Evolutionary conservation across 768 basidiomycete species (phyloP), one percentile per base, ranked within the genome.

Genomic region (Ramaria sp.): DNA sequence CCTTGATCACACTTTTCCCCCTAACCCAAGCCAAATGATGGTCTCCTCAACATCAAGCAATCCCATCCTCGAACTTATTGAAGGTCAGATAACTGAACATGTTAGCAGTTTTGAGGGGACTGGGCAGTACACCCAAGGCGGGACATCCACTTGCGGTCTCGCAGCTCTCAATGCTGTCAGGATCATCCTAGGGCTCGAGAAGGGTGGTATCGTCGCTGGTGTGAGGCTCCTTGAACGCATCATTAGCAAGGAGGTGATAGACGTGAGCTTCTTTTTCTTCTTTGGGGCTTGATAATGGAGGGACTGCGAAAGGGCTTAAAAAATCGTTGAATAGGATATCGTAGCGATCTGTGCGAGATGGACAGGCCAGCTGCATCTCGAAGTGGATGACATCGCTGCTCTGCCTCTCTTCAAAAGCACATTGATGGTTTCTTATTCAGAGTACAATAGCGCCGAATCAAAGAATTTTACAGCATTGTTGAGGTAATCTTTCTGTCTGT

Each of bases 91-190:
- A 7, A 10, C 51, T 20, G 24, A 28, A 15, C 25, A 27, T 12
- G 41, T 57, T 20, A 56, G 55, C 20, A 53, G 55, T 1, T 71
- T 75, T 57, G 64, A 61, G 5, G 77, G 80, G 16, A 72, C 77
- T 13, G 77, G 82, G 43, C 83, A 84, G 58, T 85, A 83, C 51
- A 56, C 54, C 1, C 66, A 65, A n/a, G 69, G 71, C 10, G 70
- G 73, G 5, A 64, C 65, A 27, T 77, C 83, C 38, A 73, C 82
- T 2, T 85, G 83, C 57, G 84, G 84, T 16, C 70, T 86, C 25
- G 83, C 83, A 24, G 77, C 79, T 1, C 65, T 85, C 61, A 84
- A 85, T 61, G 83, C 80, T 57, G 79, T 76, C 10, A 70, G 81
- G 50, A 59, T 79, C 6, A 68, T 74, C 8, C 72, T 81, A 32